Evolutionary conservation across 1,284 basidiomycete genomes (phyloP), one percentile per base, ranked within the genome.

Genomic region (Papiliotrema flavescens): DNA sequence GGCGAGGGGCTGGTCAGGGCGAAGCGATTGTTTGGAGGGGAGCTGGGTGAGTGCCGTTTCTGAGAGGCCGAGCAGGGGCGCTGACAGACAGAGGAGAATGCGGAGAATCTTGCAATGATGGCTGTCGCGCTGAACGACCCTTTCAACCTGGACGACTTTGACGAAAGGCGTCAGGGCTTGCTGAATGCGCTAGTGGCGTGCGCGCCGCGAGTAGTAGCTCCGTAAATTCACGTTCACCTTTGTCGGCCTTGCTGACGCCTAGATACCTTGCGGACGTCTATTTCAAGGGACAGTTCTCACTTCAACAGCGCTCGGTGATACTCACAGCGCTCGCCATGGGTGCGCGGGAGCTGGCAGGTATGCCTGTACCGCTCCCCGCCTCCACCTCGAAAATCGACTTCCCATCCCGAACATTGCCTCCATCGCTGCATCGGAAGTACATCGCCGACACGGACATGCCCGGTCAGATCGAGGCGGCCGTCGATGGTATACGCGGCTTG

Each of bases 221-320:
- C 85, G 90, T 96, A 74, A 72, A 88, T 83, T 34, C 26, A 13
- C 22, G 2, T 6, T 13, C 4, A 23, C 35, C 0, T 7, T 32
- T 44, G n/a, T 19, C 13, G 6, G 28, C 11, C 28, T 36, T 19
- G 36, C 60, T 40, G 51, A 47, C 28, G 24, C 49, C 1, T 67
- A 94, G 91, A 3, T 82, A 83, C 46, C 79, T 95, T n/a, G 85
- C 88, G 44, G 90, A 97, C 69, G 90, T 96, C 67, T 90, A 92
- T 74, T 98, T 97, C 77, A 85, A 86, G 57, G 87, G 88, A 48
- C 89, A 94, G 63, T 97, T 95, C 73, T 92, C 92, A 0, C 83
- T 84, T 4, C 82, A 85, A 22, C 92, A 98, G 67, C 85, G 93
- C 13, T 86, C 84, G 57, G 83, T 84, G 5, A 91, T 95, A 68